phyloP scores from a whole-genome alignment of 352 stramenopile genomes.

The Phytophthora europaea region DNA sequence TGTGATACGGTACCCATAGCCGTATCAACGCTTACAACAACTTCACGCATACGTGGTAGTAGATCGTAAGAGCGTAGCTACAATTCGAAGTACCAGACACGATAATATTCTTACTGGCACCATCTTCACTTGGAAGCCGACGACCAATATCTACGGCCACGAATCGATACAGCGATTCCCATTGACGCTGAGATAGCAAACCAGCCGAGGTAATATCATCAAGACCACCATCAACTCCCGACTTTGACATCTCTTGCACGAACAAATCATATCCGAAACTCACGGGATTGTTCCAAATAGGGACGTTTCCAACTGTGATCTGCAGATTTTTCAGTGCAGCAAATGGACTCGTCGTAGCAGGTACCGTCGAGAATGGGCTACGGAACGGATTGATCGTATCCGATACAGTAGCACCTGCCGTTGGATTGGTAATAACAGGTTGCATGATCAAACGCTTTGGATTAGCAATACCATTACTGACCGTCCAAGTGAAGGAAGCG shows the following conservation, averaged over 20 bases:
- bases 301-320: not conserved
- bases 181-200: not conserved
- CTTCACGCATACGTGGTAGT: constrained; percentile 25
- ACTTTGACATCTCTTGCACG: not conserved
- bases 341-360: constrained; percentile 21
- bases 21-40: constrained; percentile 12
- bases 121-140: constrained; percentile 13
- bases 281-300: not conserved
- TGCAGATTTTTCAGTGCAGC: constrained; percentile 5
- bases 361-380: constrained; percentile 17
- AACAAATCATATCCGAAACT: not conserved
- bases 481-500: no score
- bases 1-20: constrained; percentile 3
- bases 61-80: constrained; percentile 7
- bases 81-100: constrained; percentile 17
- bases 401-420: constrained; percentile 1
- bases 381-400: constrained; percentile 29
- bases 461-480: no score
- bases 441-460: not conserved
- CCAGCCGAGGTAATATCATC: not conserved
- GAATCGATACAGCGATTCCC: not conserved
- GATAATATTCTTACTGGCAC: constrained; percentile 15
- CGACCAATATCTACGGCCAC: not conserved
- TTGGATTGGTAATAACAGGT: constrained; percentile 5
- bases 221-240: constrained; percentile 7